A percentile compares a stretch with the other conserved stretches of the same genome.
Evolutionary conservation across 768 basidiomycete species (phyloP).

Genomic region (Boletus tomentosulus): DNA sequence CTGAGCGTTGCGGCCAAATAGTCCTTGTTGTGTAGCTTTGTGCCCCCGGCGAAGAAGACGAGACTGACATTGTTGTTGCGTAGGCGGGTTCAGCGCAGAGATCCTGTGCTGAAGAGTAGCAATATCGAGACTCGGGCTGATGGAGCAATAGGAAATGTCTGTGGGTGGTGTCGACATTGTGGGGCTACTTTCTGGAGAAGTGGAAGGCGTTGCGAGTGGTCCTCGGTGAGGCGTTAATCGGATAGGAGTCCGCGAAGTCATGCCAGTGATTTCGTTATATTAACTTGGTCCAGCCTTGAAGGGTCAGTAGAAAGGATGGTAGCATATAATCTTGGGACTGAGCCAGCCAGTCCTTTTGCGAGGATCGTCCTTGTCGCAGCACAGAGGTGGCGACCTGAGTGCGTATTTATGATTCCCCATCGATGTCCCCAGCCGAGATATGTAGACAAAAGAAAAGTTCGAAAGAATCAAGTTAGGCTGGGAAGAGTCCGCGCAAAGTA

Average conservation of each 20-base stretch:
- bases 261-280: conserved; percentile 17
- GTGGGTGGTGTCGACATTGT: conserved; percentile 11
- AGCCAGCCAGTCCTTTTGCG: conserved; percentile 27
- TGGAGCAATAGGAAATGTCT: conserved; percentile 8
- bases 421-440: background rate
- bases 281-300: conserved; percentile 6
- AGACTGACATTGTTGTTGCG: background rate
- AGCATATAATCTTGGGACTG: conserved; percentile 24
- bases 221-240: conserved; percentile 23
- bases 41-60: background rate
- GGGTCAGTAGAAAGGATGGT: conserved; percentile 18
- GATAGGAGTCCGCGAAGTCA: conserved; percentile 26
- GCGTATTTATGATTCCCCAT: conserved; percentile 22
- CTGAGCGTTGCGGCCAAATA: background rate
- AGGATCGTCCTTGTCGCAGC: conserved; percentile 11
- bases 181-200: conserved; percentile 17
- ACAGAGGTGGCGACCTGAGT: background rate
- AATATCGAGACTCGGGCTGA: conserved; percentile 9
- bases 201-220: conserved; percentile 24
- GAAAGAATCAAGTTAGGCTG: conserved; percentile 1
- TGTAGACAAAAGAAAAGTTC: conserved; percentile 21
- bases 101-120: conserved; percentile 9
- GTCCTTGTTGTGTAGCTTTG: background rate
- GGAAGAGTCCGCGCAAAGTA: conserved; percentile 6
- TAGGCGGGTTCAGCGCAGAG: background rate